Evolutionary conservation across 306 rosid genomes (phyloP), one percentile per base, ranked within the genome.

Genomic region (Lotus japonicus): DNA sequence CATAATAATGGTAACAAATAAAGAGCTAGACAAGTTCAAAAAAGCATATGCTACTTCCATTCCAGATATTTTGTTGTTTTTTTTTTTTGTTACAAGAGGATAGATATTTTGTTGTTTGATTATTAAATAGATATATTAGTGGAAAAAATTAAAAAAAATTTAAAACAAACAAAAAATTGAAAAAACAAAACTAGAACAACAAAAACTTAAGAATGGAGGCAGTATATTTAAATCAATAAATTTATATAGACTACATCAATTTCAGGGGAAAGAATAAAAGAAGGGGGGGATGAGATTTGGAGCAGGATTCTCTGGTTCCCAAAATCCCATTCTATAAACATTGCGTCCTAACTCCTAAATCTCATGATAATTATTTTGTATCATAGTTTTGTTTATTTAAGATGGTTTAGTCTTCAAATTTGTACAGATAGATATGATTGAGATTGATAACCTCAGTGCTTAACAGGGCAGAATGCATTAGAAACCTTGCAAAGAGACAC

Each of bases 401-500:
- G 45, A 51, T 23, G 64, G 38, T 28, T 68, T 63, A 62, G 51
- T 2, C 49, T 36, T 35, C 4, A 42, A 10, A 2, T 59, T 46
- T 38, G 6, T 68, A 67, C 16, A 46, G 36, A 36, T 26, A 21
- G 72, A 38, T 41, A 70, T 69, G 77, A 70, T 64, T 63, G 66
- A 65, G 74, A 58, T 43, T 45, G 60, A 75, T 19, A 70, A 49
- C 0, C 66, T 10, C 0, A 63, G 77, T 42, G 80, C 56, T 80
- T 44, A 52, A 68, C 66, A 73, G 68, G 56, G 58, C 3, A 48
- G 41, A 39, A 61, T 56, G 64, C 66, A 74, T 56, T 16, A 68
- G 68, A 57, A 68, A 68, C 7, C 38, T 63, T 6, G 68, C 77
- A 63, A 70, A 74, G 33, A 58, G 65, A 56, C 82, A 55, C 57